Conservation (phyloP, 2,329 filamentous ascomycete species). For the Cercospora sp. region DNA sequence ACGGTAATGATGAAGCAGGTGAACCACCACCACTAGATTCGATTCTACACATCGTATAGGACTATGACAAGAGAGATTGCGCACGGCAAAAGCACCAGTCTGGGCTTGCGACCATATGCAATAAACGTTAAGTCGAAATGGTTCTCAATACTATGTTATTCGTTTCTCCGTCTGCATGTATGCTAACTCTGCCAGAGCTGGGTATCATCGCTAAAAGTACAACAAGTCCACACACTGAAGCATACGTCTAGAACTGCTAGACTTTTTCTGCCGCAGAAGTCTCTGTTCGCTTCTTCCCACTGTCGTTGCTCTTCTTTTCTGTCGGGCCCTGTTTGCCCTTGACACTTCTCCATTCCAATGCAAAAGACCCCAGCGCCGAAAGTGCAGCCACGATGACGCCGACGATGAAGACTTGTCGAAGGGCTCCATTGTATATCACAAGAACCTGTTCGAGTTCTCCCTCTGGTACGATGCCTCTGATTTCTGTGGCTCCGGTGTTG, state of each 20-base stretch:
- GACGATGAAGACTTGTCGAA: conserved; percentile 36
- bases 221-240: background rate
- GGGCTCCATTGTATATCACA: conserved; percentile 34
- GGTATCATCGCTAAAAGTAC: conserved; percentile 7
- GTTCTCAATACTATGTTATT: background rate
- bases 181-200: background rate
- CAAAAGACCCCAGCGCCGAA: conserved; percentile 28
- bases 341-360: conserved; percentile 35
- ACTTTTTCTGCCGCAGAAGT: conserved; percentile 15
- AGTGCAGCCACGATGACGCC: conserved; percentile 27
- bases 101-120: background rate
- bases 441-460: conserved; percentile 23
- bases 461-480: conserved; percentile 31
- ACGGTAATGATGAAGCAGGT: background rate
- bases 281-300: background rate
- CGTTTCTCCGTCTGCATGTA: background rate
- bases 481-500: conserved; percentile 36
- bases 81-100: background rate
- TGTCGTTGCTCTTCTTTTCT: conserved; percentile 17
- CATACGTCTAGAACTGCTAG: background rate
- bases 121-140: background rate
- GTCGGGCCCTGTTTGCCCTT: conserved; percentile 31
- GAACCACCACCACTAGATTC: background rate
- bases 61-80: background rate
- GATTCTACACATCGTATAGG: background rate